Evolutionary conservation across 306 rosid species (phyloP), one percentile per base, ranked within the genome.

Genomic region (Psophocarpus tetragonolobus): DNA sequence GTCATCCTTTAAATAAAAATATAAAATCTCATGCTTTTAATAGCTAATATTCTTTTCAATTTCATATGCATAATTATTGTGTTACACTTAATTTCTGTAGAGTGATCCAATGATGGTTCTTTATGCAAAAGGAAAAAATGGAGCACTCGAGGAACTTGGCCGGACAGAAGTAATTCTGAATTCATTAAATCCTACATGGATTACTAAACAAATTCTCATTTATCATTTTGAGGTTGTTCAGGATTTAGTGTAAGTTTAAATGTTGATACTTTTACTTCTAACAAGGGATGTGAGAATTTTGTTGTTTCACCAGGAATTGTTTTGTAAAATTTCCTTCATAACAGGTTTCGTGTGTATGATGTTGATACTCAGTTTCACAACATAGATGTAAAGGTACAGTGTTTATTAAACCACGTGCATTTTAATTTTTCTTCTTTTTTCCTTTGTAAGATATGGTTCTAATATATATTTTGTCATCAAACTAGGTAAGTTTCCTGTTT

Each of bases 151-250:
- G 76, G 99, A 96, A 85, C 76, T 96, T 83, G 84, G 88, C 63
- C 99, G 99, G 74, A 96, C 99, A 2, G 99, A 96, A 88, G 97
- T 92, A 41, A 73, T 96, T 82, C 71, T 87, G 56, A 93, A 96
- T 87, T 91, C 99, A 42, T 76, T 91, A 75, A 86, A 87, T 85
- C 99, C 99, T 27, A 78, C 79, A 14, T 96, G 99, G 99, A 93
- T 93, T 81, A 80, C 86, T 41, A 96, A 88, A 79, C 93, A 88
- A 68, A 87, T 76, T 30, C 81, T 93, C 85, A 87, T 83, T 38
- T 92, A 87, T 82, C 94, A 92, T 56, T 96, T 96, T 65, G 96
- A 92, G 91, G 91, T 87, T 83, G 93, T 96, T 80, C 97, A 93
- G 89, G 74, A 76, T 79, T 87, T 96, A 83, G 89, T 96, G 99